phyloP scores from a whole-genome alignment of 116 monocot genomes.

The Dioscorea cayenensis region DNA sequence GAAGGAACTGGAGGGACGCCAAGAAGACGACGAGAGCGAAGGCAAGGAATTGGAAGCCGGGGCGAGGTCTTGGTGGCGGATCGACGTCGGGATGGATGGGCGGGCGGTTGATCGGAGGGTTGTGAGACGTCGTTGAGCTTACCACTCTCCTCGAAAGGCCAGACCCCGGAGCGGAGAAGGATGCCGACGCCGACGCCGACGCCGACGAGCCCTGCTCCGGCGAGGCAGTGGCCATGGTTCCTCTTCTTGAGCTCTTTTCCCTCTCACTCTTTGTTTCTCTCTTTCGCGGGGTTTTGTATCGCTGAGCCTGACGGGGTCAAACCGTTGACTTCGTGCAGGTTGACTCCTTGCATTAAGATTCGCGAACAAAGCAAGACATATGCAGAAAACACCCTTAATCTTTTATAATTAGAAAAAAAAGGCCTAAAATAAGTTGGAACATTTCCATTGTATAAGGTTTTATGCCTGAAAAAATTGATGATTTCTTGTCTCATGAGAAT shows the following conservation, averaged over 20 bases:
- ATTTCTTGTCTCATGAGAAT: too few relatives aligned
- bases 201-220: neutral
- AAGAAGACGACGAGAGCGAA: conserved; percentile 42
- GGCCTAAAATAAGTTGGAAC: too few relatives aligned
- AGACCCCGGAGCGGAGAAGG: conserved; percentile 10
- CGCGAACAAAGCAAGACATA: too few relatives aligned
- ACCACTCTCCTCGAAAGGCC: conserved; percentile 27
- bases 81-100: conserved; percentile 52
- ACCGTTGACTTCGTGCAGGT: too few relatives aligned
- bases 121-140: neutral
- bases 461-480: too few relatives aligned
- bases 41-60: conserved; percentile 41
- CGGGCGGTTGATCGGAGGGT: conserved; percentile 9
- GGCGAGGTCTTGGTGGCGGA: conserved; percentile 46
- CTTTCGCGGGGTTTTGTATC: neutral
- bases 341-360: too few relatives aligned
- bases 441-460: too few relatives aligned
- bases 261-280: neutral
- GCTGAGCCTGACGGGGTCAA: too few relatives aligned
- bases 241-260: neutral
- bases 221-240: neutral
- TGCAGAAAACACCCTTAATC: too few relatives aligned
- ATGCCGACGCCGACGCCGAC: neutral
- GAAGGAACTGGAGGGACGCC: conserved; percentile 69
- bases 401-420: too few relatives aligned